Percentiles rank a stretch among this genome's conserved stretches.
Conservation (phyloP, 371 early-diverging fungal genomes). For the Mortierella sp. region DNA sequence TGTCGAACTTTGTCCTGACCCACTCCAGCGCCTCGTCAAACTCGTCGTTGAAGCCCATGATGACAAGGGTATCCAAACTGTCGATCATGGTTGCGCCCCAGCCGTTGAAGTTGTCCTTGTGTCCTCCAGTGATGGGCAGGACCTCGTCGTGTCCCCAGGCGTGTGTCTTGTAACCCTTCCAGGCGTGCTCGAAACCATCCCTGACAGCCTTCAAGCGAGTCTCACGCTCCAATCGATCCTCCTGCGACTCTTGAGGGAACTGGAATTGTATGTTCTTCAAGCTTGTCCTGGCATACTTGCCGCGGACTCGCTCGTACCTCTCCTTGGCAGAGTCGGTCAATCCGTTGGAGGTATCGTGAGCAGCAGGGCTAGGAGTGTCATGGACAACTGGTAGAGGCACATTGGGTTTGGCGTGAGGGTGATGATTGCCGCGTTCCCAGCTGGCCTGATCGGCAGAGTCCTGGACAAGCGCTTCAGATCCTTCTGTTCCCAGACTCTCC, state of each 20-base stretch:
- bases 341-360: neutral
- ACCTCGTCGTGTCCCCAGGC: conserved; percentile 74
- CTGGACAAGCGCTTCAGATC: neutral
- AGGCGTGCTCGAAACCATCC: conserved; percentile 74
- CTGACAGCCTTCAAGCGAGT: conserved; percentile 62
- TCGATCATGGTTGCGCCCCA: conserved; percentile 87
- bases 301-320: conserved; percentile 39
- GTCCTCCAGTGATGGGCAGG: conserved; percentile 60
- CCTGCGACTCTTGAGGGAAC: conserved; percentile 29
- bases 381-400: neutral
- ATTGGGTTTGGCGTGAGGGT: neutral
- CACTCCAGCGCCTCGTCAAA: conserved; percentile 71
- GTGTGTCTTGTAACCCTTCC: conserved; percentile 80
- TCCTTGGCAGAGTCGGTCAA: conserved; percentile 19
- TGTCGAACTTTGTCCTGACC: conserved; percentile 64
- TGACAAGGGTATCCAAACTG: conserved; percentile 81
- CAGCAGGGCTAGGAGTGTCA: neutral
- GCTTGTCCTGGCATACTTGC: conserved; percentile 26
- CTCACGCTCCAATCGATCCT: conserved; percentile 30
- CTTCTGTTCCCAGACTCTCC: neutral
- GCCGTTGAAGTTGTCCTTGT: conserved; percentile 75
- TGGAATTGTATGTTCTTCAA: conserved; percentile 31
- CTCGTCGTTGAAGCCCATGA: conserved; percentile 84
- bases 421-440: too few species aligned
- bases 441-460: neutral